Evolutionary conservation across 306 rosid species (phyloP), one percentile per base, ranked within the genome.

Genomic region (Quercus bicolor): DNA sequence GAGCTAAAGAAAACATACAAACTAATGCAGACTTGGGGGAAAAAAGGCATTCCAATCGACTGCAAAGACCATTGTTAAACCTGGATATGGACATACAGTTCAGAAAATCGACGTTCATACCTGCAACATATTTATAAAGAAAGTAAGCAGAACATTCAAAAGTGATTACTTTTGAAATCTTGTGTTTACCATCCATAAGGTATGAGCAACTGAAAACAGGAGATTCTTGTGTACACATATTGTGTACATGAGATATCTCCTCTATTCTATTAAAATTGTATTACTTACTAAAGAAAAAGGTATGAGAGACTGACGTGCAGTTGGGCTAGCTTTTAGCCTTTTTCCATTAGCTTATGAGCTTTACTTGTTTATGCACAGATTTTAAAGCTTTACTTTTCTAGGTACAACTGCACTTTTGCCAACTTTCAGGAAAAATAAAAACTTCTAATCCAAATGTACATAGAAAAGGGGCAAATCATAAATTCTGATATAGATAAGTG

Each of bases 81-180:
- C 95, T 90, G 97, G 83, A 95, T 93, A 83, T 86, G 89, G 56
- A 85, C 85, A 82, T 84, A 85, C 77, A 95, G 79, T 80, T 95
- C 99, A 59, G 98, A 90, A 77, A 90, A 84, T 68, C 94, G 84
- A 54, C 77, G 68, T 60, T 93, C 97, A 40, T 91, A 95, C 87
- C 99, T 93, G 84, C 87, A 77, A 65, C n/a, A 34, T 66, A 66
- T 33, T 34, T 34, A 33, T 66, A 15, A 66, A 66, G 43, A 29
- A 31, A 64, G 72, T 28, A 33, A 19, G 51, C 52, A 66, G 51
- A 33, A 19, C 20, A 66, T 66, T 9, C 20, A 66, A 8, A 34
- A 66, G 72, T 33, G 51, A 66, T 33, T 66, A 19, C n/a, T 8
- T 48, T 33, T 34, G 37, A 66, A 66, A 31, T 26, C 24, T 23